Conservation (phyloP, 2,329 filamentous ascomycete species). For the Stromatinia cepivora region DNA sequence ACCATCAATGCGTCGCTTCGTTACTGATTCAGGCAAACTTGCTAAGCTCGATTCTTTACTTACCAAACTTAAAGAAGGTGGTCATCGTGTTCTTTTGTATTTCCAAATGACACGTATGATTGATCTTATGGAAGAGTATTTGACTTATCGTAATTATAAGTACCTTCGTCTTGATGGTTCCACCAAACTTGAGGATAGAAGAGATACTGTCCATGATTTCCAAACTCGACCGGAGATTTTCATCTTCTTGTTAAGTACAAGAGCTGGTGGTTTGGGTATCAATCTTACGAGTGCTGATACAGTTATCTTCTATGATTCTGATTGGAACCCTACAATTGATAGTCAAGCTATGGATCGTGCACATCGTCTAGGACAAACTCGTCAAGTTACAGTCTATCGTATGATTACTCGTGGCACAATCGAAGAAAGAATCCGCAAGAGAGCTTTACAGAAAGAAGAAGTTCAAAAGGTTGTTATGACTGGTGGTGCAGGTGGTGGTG, state of each 20-base stretch:
- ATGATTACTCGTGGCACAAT: conserved; percentile 96
- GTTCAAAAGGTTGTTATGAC: conserved; percentile 96
- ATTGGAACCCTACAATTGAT: conserved; percentile 99
- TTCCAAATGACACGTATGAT: conserved; percentile 99
- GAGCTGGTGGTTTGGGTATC: conserved; percentile 96
- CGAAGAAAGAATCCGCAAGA: conserved; percentile 95
- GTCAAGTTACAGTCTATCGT: conserved; percentile 94
- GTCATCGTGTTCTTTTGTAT: conserved; percentile 92
- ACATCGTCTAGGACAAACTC: conserved; percentile 93
- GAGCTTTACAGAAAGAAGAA: conserved; percentile 96
- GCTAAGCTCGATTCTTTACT: conserved; percentile 86
- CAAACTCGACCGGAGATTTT: conserved; percentile 94
- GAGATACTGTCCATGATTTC: conserved; percentile 96
- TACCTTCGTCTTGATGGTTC: conserved; percentile 96
- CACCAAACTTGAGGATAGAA: conserved; percentile 93
- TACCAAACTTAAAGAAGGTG: conserved; percentile 84
- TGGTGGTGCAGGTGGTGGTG: conserved; percentile 76
- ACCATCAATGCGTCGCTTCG: conserved; percentile 95
- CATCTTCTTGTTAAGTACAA: conserved; percentile 92
- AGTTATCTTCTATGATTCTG: conserved; percentile 99
- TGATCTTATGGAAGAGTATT: conserved; percentile 97
- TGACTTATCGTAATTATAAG: conserved; percentile 98
- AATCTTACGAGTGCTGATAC: conserved; percentile 96
- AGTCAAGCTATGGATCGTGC: conserved; percentile 99
- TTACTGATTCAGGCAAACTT: conserved; percentile 95